Evolutionary conservation across 352 stramenopile species (phyloP).

Genomic region (Pelagophyceae sp.): DNA sequence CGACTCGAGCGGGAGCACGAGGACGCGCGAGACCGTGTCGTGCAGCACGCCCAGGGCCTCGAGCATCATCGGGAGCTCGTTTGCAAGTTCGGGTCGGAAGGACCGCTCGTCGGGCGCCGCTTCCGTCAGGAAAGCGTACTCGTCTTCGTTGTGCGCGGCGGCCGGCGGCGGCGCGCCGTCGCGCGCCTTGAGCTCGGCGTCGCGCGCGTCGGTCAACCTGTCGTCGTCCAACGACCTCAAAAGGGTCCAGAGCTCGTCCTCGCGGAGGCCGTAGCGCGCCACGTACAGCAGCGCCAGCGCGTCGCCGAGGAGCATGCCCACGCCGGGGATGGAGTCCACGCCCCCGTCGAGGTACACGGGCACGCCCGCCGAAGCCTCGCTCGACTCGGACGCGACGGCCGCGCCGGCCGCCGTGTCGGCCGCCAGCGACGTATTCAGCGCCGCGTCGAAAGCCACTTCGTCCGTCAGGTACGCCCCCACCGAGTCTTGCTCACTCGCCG

Average conservation of each 20-base stretch:
- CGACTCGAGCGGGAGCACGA: conserved; percentile 72
- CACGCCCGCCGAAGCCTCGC: conserved; percentile 20
- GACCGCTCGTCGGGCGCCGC: conserved; percentile 29
- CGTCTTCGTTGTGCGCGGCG: conserved; percentile 36
- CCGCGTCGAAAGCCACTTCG: no score
- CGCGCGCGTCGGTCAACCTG: conserved; percentile 30
- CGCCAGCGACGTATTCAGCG: no score
- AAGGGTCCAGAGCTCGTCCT: conserved; percentile 61
- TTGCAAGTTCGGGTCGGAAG: conserved; percentile 60
- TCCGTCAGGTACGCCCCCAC: no score
- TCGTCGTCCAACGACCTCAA: conserved; percentile 31
- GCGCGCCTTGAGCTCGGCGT: conserved; percentile 37
- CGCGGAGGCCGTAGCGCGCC: conserved; percentile 67
- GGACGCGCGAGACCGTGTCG: conserved; percentile 43
- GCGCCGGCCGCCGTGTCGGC: no score
- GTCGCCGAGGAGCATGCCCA: conserved; percentile 61
- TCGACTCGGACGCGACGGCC: not conserved
- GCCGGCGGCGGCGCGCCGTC: conserved; percentile 29
- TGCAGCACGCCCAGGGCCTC: conserved; percentile 61
- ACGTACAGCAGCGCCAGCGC: conserved; percentile 73
- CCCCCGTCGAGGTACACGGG: conserved; percentile 58
- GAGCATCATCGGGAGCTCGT: conserved; percentile 58
- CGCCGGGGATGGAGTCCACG: conserved; percentile 38
- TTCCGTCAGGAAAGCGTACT: conserved; percentile 36
- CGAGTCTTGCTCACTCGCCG: not conserved